Percentiles rank a stretch among this genome's conserved stretches.
Conservation (phyloP, 129 eudicot species). For the Apium graveolens region DNA sequence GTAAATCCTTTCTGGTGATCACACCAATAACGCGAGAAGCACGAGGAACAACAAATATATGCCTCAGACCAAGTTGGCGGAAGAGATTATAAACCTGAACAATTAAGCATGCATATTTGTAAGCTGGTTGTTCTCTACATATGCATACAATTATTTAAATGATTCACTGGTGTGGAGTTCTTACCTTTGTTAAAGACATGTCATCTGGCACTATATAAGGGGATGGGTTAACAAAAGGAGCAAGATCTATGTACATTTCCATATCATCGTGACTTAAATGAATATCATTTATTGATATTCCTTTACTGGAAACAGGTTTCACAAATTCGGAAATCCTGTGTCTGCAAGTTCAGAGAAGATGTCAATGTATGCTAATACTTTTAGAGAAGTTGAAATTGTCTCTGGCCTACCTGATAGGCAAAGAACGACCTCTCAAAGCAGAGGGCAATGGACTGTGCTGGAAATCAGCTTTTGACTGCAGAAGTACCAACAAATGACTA, state of each 20-base stretch:
- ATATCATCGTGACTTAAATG: conserved; percentile 76
- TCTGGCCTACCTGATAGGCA: conserved; percentile 63
- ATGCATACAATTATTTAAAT: neutral
- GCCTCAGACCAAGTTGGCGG: conserved; percentile 93
- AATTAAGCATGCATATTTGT: conserved; percentile 11
- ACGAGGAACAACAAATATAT: conserved; percentile 92
- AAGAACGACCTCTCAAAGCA: conserved; percentile 68
- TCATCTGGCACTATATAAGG: conserved; percentile 98
- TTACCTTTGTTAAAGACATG: conserved; percentile 93
- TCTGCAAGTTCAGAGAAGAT: conserved; percentile 32
- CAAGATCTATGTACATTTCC: conserved; percentile 97
- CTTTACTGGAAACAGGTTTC: conserved; percentile 95
- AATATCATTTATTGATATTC: conserved; percentile 66
- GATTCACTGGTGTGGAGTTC: neutral
- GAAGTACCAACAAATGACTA: conserved; percentile 88
- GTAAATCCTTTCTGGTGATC: conserved; percentile 87
- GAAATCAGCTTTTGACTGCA: conserved; percentile 91
- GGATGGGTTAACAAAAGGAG: conserved; percentile 88
- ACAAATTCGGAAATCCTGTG: conserved; percentile 88
- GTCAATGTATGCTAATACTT: conserved; percentile 1
- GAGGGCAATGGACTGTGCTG: conserved; percentile 86
- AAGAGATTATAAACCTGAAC: conserved; percentile 87
- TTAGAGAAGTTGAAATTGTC: neutral
- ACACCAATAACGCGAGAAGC: conserved; percentile 96
- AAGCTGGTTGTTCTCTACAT: neutral